Base-by-base conservation (phyloP, 2,329 filamentous ascomycete genomes). In the Rutstroemia sp. region DNA sequence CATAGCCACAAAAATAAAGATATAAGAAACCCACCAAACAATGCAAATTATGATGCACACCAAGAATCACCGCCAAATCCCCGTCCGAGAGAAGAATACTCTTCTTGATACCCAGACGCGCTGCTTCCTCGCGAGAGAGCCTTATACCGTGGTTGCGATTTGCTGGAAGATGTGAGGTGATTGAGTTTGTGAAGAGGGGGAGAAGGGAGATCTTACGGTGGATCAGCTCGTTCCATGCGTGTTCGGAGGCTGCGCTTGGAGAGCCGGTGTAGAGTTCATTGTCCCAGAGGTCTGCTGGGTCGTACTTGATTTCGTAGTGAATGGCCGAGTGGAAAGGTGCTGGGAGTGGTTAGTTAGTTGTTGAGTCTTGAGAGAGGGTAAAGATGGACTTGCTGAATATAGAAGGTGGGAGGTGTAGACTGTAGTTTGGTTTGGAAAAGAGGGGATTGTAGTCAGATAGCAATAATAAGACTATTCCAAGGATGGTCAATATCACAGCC, bases 21-120 rank as follows among this genome's bases (percentile, higher is more conserved):
- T 23, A 5, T 23, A 23, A 5, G 23, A 23, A 23, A 23, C 23
- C 5, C 49, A 54, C 45, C 12, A 54, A 9, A 30, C 52, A 54
- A 12, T 54, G 52, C 30, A 54, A 45, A 17, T 54, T 54, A 12
- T 54, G 52, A 8, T 54, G 52, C 19, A 54, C 44, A 1, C 45
- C 30, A 17, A 54, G 52, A 49, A 54, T 54, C 4, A 54, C 52
- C 5, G 52, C 52, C 12, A 54, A 54, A n/a, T 49, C 49, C 5
- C 49, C 30, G 23, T 49, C 52, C 1, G 46, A 25, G 5, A 54
- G 12, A 9, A 54, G 52, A 14, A 54, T 54, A 21, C 52, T 54
- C 17, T 49, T 48, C 6, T 54, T 54, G 12, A 54, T 54, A 16
- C 48, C 52, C 5, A 54, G 16, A 14, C 30, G 34, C 2, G 34